A percentile compares a stretch with the other conserved stretches of the same genome.
phyloP scores from a whole-genome alignment of 768 basidiomycete genomes.

The Filobasidium wieringae region DNA sequence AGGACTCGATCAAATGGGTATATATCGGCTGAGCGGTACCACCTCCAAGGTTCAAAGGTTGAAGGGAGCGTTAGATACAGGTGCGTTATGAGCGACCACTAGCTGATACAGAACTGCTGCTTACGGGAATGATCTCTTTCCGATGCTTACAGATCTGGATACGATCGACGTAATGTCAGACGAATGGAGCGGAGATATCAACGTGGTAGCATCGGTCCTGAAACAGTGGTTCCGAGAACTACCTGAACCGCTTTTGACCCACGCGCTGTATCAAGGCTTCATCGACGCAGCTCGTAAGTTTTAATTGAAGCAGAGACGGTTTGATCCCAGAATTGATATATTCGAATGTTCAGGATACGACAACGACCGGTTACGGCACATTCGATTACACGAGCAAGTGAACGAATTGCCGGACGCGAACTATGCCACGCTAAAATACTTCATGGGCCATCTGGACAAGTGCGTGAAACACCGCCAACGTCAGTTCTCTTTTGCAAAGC shows the following conservation, averaged over 20 bases:
- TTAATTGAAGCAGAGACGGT: no score
- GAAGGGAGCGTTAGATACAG: conserved; percentile 73
- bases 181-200: conserved; percentile 90
- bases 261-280: conserved; percentile 74
- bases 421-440: conserved; percentile 90
- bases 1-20: conserved; percentile 61
- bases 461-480: conserved; percentile 38
- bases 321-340: not conserved
- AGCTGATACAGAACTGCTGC: not conserved
- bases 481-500: not conserved
- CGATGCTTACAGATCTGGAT: conserved; percentile 54
- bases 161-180: conserved; percentile 72
- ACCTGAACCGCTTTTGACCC: conserved; percentile 83
- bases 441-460: conserved; percentile 88
- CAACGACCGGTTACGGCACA: conserved; percentile 87
- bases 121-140: not conserved
- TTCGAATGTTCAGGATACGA: conserved; percentile 45
- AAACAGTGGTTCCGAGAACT: conserved; percentile 95
- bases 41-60: conserved; percentile 72
- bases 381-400: conserved; percentile 88
- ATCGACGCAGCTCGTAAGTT: conserved; percentile 76
- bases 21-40: conserved; percentile 87
- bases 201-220: conserved; percentile 83
- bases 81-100: conserved; percentile 40
- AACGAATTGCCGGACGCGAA: conserved; percentile 98